Percentiles rank a stretch among this genome's conserved stretches.
phyloP scores from a whole-genome alignment of 2,329 filamentous ascomycete species.

The Monilinia fructicola region DNA sequence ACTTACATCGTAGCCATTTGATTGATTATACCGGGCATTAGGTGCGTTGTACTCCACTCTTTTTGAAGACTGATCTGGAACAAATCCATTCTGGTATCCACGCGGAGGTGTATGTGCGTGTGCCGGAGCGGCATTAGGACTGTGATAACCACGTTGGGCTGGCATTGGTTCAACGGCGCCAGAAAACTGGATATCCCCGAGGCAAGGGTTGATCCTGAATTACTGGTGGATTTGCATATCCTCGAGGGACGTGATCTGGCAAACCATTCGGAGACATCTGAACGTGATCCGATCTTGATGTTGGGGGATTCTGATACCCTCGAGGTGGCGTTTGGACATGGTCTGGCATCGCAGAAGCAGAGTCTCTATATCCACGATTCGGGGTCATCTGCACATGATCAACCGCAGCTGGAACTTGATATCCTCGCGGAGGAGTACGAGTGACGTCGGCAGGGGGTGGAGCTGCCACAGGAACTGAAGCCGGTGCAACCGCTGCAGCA shows the following conservation, averaged over 20 bases:
- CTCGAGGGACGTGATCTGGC: slow-evolving; percentile 48
- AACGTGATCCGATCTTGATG: slow-evolving; percentile 46
- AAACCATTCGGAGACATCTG: slow-evolving; percentile 42
- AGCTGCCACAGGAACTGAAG: slow-evolving; percentile 46
- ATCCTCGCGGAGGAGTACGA: slow-evolving; percentile 50
- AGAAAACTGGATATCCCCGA: slow-evolving; percentile 40
- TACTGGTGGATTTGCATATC: slow-evolving; percentile 45
- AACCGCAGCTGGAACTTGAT: slow-evolving; percentile 40
- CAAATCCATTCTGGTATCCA: slow-evolving; percentile 47
- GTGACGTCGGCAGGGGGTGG: slow-evolving; percentile 46
- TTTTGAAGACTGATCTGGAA: slow-evolving; percentile 56
- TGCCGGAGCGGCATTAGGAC: slow-evolving; percentile 33
- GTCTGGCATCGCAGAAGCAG: slow-evolving; percentile 46
- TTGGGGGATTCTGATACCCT: slow-evolving; percentile 44
- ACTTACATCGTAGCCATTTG: slow-evolving; percentile 32
- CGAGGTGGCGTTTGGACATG: slow-evolving; percentile 50
- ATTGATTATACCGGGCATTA: slow-evolving; percentile 29
- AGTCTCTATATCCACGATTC: slow-evolving; percentile 43
- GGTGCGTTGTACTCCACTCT: slow-evolving; percentile 46
- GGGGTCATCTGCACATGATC: slow-evolving; percentile 46
- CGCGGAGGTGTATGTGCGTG: slow-evolving; percentile 50
- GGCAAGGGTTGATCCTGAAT: slow-evolving; percentile 49
- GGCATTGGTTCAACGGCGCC: slow-evolving; percentile 47
- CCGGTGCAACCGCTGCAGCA: slow-evolving; percentile 48
- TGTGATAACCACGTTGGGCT: slow-evolving; percentile 44